These are phyloP conservation scores for Aspergillus intermedius DNA, from an alignment of 2,329 filamentous ascomycete species.

Conservation along the genomic window DNA sequence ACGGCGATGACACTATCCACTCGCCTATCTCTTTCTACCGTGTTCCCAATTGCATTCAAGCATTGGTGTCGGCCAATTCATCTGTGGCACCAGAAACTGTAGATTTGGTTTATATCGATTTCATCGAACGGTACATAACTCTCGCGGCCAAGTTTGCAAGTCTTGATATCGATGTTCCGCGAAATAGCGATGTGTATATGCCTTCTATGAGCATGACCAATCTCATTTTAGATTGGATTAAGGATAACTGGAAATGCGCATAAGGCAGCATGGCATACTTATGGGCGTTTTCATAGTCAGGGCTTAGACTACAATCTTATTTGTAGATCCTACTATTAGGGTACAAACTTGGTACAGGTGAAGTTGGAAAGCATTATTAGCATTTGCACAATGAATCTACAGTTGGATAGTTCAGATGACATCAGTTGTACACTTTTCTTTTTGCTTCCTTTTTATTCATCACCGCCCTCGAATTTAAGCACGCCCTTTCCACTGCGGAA, in stretches of 20 bases:
- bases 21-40: constrained; percentile 64
- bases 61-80: constrained; percentile 45
- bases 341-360: not conserved
- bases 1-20: constrained; percentile 89
- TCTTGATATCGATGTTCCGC: constrained; percentile 40
- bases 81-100: constrained; percentile 60
- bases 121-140: constrained; percentile 76
- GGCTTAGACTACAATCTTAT: not conserved
- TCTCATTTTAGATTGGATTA: constrained; percentile 55
- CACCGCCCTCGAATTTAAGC: constrained; percentile 63
- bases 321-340: not conserved
- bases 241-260: constrained; percentile 46
- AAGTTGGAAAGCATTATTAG: not conserved
- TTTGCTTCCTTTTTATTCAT: constrained; percentile 34
- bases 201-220: constrained; percentile 50
- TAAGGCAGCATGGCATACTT: not conserved
- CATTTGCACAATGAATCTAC: not conserved
- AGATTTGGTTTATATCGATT: constrained; percentile 86
- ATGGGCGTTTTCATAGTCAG: not conserved
- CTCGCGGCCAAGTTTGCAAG: constrained; percentile 62
- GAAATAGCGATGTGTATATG: constrained; percentile 49
- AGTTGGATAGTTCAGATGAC: not conserved
- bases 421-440: constrained; percentile 11
- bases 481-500: constrained; percentile 85
- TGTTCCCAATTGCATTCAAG: constrained; percentile 78